Evolutionary conservation across 805 yeast species (phyloP), one percentile per base, ranked within the genome.

Genomic region (Ascoidea rubescens): DNA sequence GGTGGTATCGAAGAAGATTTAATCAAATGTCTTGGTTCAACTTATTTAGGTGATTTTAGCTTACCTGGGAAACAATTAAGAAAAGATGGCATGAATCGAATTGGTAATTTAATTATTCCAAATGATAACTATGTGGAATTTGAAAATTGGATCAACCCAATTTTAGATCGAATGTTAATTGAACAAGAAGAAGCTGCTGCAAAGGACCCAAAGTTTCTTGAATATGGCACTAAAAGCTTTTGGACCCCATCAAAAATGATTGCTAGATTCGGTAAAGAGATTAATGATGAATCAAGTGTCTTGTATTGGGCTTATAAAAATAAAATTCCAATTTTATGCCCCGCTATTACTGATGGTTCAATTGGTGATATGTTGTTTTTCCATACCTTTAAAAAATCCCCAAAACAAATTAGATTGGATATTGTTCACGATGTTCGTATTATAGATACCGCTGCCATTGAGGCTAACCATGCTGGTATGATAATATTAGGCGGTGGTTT

Each of bases 1-100:
- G 99, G 99, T 58, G 99, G 99, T 59, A 82, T 93, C 56, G 99
- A 93, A 67, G 99, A 93, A 71, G 99, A 93, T 69, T 71, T 93
- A 50, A 93, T 93, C 73, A 93, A 93, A 68, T 89, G 96, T 65
- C 73, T 93, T 53, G 99, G 98, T 1, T 96, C 97, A 52, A 93
- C 99, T 5, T 90, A 82, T 62, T 72, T 95, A 74, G 97, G 99
- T 51, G 97, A 89, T 50, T 93, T 89, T 67, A 66, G 84, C 47
- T 73, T 91, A 58, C 79, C 82, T 14, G 99, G 99, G 55, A 73
- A 81, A 53, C 73, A 75, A 49, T 76, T 93, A 57, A 81, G 99
- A 67, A 96, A 88, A 50, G 83, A 89, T 67, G 99, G 99, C 57
- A 82, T 93, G 84, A 93, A 93, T 73, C 83, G 99, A 70, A 93